phyloP scores from a whole-genome alignment of 345 rosid genomes.

The Corchorus capsularis region DNA sequence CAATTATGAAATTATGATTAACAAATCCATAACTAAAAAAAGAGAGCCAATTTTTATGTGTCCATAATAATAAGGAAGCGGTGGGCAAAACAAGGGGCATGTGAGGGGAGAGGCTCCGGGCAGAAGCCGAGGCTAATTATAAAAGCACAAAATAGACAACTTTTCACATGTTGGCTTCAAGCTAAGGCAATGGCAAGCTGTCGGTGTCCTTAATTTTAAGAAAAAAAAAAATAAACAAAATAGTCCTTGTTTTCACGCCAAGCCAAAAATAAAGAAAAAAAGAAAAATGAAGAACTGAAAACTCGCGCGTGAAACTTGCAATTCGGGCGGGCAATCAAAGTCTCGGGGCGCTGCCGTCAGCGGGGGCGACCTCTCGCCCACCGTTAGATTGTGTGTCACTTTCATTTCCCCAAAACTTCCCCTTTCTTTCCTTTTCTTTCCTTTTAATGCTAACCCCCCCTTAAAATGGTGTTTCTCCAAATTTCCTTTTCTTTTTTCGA shows the following conservation, averaged over 20 bases:
- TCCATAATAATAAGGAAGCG: background rate
- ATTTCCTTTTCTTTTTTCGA: background rate
- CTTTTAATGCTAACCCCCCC: background rate
- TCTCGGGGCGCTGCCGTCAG: background rate
- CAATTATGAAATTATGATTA: too few species aligned
- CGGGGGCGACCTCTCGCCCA: constrained; percentile 40
- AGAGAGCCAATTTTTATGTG: too few species aligned
- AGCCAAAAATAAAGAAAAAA: background rate
- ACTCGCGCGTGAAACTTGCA: constrained; percentile 14
- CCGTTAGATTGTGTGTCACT: constrained; percentile 49
- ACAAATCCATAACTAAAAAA: too few species aligned
- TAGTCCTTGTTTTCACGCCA: constrained; percentile 36
- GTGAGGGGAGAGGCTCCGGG: constrained; percentile 7
- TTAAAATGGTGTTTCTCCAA: too few species aligned
- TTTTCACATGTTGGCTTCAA: constrained; percentile 23
- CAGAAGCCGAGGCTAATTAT: constrained; percentile 9
- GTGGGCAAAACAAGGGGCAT: constrained; percentile 3
- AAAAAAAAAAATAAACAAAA: background rate
- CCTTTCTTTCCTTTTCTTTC: too few species aligned
- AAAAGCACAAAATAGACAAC: too few species aligned
- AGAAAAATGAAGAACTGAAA: background rate
- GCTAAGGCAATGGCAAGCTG: constrained; percentile 17
- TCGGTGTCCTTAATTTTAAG: constrained; percentile 27
- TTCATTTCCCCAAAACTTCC: constrained; percentile 21
- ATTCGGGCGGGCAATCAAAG: background rate